Percentiles rank a stretch among this genome's conserved stretches.
phyloP scores from a whole-genome alignment of 2,329 filamentous ascomycete species.

The Furcasterigmium furcatum region DNA sequence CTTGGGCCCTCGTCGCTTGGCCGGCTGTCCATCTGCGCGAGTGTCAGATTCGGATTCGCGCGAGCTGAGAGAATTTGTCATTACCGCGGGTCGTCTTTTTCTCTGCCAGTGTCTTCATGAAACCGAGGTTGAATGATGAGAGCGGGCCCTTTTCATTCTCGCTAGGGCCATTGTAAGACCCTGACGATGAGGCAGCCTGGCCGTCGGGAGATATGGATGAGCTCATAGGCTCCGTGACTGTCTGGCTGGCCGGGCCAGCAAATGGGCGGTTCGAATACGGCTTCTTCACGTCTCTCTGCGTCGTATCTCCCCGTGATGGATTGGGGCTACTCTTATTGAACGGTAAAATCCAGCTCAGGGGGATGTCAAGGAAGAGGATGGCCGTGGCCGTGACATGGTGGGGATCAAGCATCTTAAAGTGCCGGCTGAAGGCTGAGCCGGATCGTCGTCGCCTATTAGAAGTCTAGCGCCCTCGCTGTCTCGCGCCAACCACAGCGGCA shows the following conservation, averaged over 20 bases:
- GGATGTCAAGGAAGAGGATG: background rate
- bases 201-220: slow-evolving; percentile 44
- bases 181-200: slow-evolving; percentile 20
- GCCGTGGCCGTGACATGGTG: background rate
- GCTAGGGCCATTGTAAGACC: slow-evolving; percentile 14
- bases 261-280: no score
- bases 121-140: slow-evolving; percentile 50
- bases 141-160: slow-evolving; percentile 33
- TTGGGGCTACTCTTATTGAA: no score
- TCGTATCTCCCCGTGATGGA: no score
- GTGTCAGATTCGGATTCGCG: background rate
- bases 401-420: background rate
- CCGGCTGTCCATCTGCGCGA: slow-evolving; percentile 70
- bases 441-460: no score
- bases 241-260: no score
- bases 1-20: slow-evolving; percentile 90
- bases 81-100: slow-evolving; percentile 77
- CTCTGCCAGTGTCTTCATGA: slow-evolving; percentile 66
- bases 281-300: no score
- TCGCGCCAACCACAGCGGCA: no score
- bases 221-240: slow-evolving; percentile 30
- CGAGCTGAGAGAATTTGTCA: slow-evolving; percentile 7
- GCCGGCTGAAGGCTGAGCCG: background rate
- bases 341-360: background rate
- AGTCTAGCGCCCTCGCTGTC: no score